Conservation (phyloP, 2,329 filamentous ascomycete species). For the Beauveria brongniartii region DNA sequence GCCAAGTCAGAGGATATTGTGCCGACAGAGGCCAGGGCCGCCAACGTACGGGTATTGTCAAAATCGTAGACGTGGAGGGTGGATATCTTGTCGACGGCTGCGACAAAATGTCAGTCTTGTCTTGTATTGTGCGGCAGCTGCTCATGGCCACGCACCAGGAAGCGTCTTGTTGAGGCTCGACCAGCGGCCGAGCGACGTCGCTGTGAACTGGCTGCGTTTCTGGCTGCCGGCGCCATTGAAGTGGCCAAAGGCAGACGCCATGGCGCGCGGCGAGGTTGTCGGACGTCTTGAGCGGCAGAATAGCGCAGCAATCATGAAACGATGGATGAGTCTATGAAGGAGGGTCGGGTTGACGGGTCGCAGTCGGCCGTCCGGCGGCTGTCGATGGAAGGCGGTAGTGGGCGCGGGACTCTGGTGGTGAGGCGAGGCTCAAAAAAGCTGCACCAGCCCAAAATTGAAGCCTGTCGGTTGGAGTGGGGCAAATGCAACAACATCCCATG, state of each 20-base stretch:
- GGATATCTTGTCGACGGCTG: constrained; percentile 60
- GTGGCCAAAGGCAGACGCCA: constrained; percentile 32
- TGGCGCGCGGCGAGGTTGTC: constrained; percentile 23
- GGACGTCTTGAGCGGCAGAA: constrained; percentile 15
- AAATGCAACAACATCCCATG: not conserved
- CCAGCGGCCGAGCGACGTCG: constrained; percentile 76
- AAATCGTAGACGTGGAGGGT: constrained; percentile 93
- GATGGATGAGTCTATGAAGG: not conserved
- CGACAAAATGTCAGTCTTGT: constrained; percentile 13
- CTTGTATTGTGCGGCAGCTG: not conserved
- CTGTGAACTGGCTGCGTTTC: constrained; percentile 36
- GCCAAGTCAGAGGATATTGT: not conserved
- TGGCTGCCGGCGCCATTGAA: constrained; percentile 26
- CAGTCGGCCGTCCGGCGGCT: constrained; percentile 3
- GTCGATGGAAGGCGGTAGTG: not conserved
- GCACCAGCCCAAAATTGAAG: not conserved
- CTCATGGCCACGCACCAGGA: constrained; percentile 43
- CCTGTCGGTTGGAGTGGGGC: constrained; percentile 2
- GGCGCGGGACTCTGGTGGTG: not conserved
- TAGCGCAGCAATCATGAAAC: constrained; percentile 20
- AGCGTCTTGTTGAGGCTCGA: constrained; percentile 67
- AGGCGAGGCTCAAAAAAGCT: constrained; percentile 1
- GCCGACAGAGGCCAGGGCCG: not conserved
- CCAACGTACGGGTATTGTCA: constrained; percentile 75
- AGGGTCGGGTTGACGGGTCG: not conserved